These are phyloP conservation scores for Sphagnum contortum DNA, from an alignment of 225 moss, liverwort and hornwort genomes.

Conservation along the genomic window DNA sequence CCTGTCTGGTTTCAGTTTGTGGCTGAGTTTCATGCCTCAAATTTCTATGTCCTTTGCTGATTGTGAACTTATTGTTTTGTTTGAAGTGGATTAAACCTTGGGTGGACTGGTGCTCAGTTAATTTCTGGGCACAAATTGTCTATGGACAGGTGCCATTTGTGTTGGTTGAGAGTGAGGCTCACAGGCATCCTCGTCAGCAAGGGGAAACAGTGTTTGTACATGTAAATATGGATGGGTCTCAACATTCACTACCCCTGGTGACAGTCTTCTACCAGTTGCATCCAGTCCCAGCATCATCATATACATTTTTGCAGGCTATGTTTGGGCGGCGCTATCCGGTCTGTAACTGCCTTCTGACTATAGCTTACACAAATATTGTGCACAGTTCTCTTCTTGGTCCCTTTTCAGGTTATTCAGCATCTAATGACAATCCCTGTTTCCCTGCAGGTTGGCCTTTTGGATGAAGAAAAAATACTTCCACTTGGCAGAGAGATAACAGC, in stretches of 20 bases:
- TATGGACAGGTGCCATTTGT: constrained; percentile 78
- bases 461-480: constrained; percentile 88
- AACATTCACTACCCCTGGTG: constrained; percentile 82
- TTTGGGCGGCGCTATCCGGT: constrained; percentile 96
- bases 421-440: too few species aligned
- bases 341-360: constrained; percentile 4
- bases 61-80: too few species aligned
- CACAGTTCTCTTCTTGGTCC: too few species aligned
- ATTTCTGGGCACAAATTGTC: too few species aligned
- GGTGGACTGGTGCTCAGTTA: too few species aligned
- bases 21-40: too few species aligned
- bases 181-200: constrained; percentile 25
- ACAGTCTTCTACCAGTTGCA: constrained; percentile 90
- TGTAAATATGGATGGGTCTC: constrained; percentile 71
- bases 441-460: constrained; percentile 80
- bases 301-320: constrained; percentile 92
- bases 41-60: too few species aligned
- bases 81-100: too few species aligned
- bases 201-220: constrained; percentile 63
- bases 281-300: constrained; percentile 87
- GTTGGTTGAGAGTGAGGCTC: constrained; percentile 57
- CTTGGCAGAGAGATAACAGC: constrained; percentile 86
- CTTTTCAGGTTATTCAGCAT: too few species aligned
- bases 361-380: too few species aligned
- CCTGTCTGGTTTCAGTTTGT: too few species aligned